Conservation (phyloP, 2,329 filamentous ascomycete species). For the Epichloe sp. region DNA sequence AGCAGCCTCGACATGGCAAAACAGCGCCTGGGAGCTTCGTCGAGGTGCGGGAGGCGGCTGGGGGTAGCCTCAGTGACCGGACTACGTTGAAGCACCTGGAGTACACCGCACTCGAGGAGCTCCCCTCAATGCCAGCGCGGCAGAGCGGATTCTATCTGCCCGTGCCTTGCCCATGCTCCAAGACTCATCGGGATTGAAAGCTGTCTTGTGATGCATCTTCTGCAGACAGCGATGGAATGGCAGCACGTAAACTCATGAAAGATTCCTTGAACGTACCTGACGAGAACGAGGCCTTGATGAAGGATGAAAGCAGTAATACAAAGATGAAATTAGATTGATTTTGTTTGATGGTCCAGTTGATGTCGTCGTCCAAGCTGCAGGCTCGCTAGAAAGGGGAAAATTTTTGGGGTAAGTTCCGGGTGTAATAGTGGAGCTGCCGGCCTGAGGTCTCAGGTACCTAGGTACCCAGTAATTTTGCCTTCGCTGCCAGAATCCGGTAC, state of each 20-base stretch:
- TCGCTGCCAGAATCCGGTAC: background rate
- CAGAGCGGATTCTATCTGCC: too few species aligned
- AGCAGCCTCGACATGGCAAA: background rate
- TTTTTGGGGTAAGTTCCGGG: constrained; percentile 13
- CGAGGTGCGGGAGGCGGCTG: background rate
- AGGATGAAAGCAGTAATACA: constrained; percentile 3
- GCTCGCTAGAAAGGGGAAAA: constrained; percentile 14
- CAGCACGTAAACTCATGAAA: background rate
- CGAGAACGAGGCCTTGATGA: background rate
- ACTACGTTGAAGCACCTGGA: too few species aligned
- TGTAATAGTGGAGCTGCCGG: constrained; percentile 11
- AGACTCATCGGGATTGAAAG: too few species aligned
- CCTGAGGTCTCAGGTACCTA: constrained; percentile 20
- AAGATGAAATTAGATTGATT: background rate
- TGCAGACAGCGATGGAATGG: background rate
- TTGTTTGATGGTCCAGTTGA: background rate
- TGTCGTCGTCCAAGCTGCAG: background rate
- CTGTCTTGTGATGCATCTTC: too few species aligned
- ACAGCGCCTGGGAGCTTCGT: background rate
- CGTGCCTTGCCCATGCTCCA: too few species aligned
- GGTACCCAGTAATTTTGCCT: background rate
- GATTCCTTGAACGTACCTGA: constrained; percentile 1
- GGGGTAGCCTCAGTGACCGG: background rate
- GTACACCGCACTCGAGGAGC: too few species aligned
- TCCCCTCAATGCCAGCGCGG: too few species aligned